A percentile compares a stretch with the other conserved stretches of the same genome.
phyloP scores from a whole-genome alignment of 2,329 filamentous ascomycete species.

The Elsinoe ampelina region DNA sequence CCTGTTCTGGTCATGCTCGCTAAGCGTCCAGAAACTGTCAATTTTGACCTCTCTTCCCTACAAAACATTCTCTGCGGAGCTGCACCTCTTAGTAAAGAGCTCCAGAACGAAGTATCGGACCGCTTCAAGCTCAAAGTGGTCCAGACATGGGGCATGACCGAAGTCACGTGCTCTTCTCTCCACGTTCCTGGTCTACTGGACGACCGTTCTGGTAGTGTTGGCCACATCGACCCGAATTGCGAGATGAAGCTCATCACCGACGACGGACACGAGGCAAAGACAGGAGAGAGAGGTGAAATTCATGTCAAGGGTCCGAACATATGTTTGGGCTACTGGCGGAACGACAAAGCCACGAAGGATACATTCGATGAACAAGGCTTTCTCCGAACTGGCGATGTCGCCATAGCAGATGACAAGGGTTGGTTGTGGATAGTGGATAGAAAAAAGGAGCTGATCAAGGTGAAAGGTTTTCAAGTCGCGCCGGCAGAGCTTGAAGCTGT shows the following conservation, averaged over 20 bases:
- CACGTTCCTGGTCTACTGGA: constrained; percentile 30
- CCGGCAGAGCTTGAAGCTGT: constrained; percentile 23
- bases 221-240: constrained; percentile 31
- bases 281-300: constrained; percentile 32
- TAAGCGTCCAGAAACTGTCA: constrained; percentile 34
- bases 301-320: constrained; percentile 31
- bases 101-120: constrained; percentile 32
- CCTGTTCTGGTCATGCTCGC: constrained; percentile 37
- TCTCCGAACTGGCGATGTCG: constrained; percentile 25
- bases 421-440: constrained; percentile 30
- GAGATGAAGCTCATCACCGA: constrained; percentile 35
- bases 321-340: constrained; percentile 34
- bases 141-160: constrained; percentile 31
- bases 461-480: constrained; percentile 25
- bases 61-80: constrained; percentile 34
- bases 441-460: constrained; percentile 27
- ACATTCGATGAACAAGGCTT: constrained; percentile 21
- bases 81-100: constrained; percentile 30
- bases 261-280: constrained; percentile 29
- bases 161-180: constrained; percentile 27
- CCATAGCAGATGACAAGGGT: constrained; percentile 24
- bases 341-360: constrained; percentile 28
- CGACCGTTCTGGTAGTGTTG: constrained; percentile 26
- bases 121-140: constrained; percentile 29
- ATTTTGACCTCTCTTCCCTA: constrained; percentile 33